Evolutionary conservation across 441 rosid species (phyloP).

Genomic region (Euphorbia corollata): DNA sequence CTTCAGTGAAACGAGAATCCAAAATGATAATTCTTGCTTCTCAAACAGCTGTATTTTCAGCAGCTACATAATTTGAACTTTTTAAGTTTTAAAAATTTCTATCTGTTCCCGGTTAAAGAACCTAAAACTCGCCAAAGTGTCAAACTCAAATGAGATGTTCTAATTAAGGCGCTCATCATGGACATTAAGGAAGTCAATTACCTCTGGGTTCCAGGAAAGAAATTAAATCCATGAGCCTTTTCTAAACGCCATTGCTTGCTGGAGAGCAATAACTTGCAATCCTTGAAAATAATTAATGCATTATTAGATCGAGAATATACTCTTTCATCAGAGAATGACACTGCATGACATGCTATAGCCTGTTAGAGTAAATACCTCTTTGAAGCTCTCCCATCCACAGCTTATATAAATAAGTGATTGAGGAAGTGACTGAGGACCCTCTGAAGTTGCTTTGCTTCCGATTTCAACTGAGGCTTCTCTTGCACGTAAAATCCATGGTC

Average conservation of each 20-base stretch:
- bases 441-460: conserved; percentile 39
- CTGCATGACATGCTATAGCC: conserved; percentile 6
- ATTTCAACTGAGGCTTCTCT: conserved; percentile 62
- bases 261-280: conserved; percentile 66
- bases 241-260: conserved; percentile 67
- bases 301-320: conserved; percentile 19
- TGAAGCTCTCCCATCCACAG: conserved; percentile 96
- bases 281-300: conserved; percentile 34
- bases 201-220: conserved; percentile 94
- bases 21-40: not conserved
- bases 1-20: not conserved
- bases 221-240: conserved; percentile 83
- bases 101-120: not conserved
- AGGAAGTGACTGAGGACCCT: conserved; percentile 47
- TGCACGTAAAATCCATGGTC: conserved; percentile 92
- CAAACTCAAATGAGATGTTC: conserved; percentile 4
- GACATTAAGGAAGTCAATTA: conserved; percentile 15
- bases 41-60: not conserved
- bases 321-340: conserved; percentile 7
- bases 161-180: not conserved
- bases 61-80: not conserved
- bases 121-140: not conserved
- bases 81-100: not conserved
- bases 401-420: conserved; percentile 85
- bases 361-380: conserved; percentile 45